Base-by-base conservation (phyloP, 2,329 filamentous ascomycete species). In the Cryphonectria nitschkei region DNA sequence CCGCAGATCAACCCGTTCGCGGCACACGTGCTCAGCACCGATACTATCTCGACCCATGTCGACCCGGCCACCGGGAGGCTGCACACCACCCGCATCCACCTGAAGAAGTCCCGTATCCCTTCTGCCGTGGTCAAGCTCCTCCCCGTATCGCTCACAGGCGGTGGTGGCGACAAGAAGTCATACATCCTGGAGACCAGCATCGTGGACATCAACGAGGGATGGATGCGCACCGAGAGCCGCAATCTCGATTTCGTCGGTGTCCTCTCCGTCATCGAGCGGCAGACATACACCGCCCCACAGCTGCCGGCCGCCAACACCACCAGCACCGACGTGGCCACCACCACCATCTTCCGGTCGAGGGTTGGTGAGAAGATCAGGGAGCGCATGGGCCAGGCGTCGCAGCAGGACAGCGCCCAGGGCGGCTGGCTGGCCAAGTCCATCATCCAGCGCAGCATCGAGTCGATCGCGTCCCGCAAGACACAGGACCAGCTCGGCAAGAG, bases 171-270 rank as follows among this genome's bases (percentile, higher is more conserved):
- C 77, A 92, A 92, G 79, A 92, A 93, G 63, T 90, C 88, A 69
- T 96, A 93, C 79, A 93, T 96, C 69, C 88, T 96, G 54, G 93
- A 96, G 82, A 93, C 88, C 41, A 93, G 90, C 75, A 87, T 93
- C 11, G 90, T 96, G 37, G 93, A 95, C 79, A 89, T 94, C 73
- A 90, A 89, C 72, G 89, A 94, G 77, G 93, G 93, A 62, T 93
- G 91, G 89, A 95, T 96, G 92, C 87, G 88, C 78, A 93, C 92
- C 0, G 92, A 95, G 82, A 93, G 90, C 76, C 87, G 89, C 74
- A 96, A 96, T 76, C 84, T 96, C 68, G 93, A 95, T 80, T 95
- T 92, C 81, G 93, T 92, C 6, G 92, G 93, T 72, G 91, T 96
- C 26, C 82, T 96, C 54, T 93, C 90, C 64, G 92, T 96, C 16